Base-by-base conservation (phyloP, 441 rosid genomes). In the Corymbia calophylla region DNA sequence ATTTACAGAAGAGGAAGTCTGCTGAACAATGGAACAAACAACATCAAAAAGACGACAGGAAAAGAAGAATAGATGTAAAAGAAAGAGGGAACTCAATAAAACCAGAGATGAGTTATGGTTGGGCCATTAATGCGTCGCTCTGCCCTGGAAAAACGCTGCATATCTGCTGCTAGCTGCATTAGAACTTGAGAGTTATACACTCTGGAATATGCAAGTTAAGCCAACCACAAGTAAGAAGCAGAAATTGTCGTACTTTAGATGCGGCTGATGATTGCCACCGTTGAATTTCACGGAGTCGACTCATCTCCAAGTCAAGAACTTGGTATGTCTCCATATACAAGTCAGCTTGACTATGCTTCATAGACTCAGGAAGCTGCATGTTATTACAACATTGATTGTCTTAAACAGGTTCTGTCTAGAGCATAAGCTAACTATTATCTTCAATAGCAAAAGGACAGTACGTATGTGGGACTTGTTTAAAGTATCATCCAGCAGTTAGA, bases 111-210 rank as follows among this genome's bases (percentile, higher is more conserved):
- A 89, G 99, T 97, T 89, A 97, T 94, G 87, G 99, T 95, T 80
- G 99, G 99, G 82, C 99, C 99, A 95, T 98, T 98, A 91, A 97
- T 97, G 55, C 99, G 97, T 60, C 99, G 91, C 90, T 98, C 99
- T 73, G 99, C 99, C 94, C 99, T 95, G 60, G 99, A 98, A 95
- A 98, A 98, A 18, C 99, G 97, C 93, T 98, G 99, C 99, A 97
- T 98, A 91, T 98, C 99, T 89, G 98, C 99, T 89, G 99, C 99
- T 89, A 98, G 95, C 99, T 98, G 98, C 92, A 94, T 87, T 18
- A 87, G 55, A 93, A 93, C 89, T 89, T 88, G 89, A 88, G 44
- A 92, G 88, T 81, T 47, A 47, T 89, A 60, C 21, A 48, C 39
- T 85, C 51, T 88, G 87, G 77, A 53, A 32, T 88, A 82, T 31